Evolutionary conservation across 257 asterid species (phyloP), one percentile per base, ranked within the genome.

Genomic region (Solanum chiquidenum): DNA sequence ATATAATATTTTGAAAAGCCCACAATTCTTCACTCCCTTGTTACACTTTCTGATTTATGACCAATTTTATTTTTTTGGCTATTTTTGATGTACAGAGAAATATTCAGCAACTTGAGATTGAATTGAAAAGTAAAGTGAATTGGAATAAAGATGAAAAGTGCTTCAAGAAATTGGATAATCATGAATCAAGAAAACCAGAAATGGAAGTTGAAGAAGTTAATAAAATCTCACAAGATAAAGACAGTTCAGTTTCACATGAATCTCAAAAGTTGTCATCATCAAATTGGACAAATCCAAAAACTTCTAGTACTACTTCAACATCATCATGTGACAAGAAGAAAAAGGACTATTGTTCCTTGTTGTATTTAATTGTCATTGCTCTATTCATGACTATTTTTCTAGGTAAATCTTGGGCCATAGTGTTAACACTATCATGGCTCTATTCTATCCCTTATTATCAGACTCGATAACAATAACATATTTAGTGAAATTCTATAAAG

Each of bases 321-420:
- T 21, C 74, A 68, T 27, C 75, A 68, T 46, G 69, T 21, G 83
- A 64, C 72, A 64, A 44, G 34, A 58, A 35, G 6, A 74, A 74
- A 74, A 74, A 12, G 49, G 72, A 83, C 71, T 44, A 86, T 80
- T 75, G 76, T 68, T 84, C 76, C 12, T 89, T 86, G 46, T 79
- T 87, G 29, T 87, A 80, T 55, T 86, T 88, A 86, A 49, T 86
- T 71, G 25, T 88, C 86, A 86, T 84, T 89, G 62, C 74, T 84
- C 69, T 88, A n/a, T 84, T 89, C 62, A 68, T 80, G 25, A 86
- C 86, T 34, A n/a, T 91, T 34, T 46, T 88, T 52, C 89, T 89
- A 72, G 93, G 93, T 4, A 90, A 79, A 88, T 34, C 12, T 71
- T 88, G 86, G 60, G 92, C 94, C 3, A 62, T 91, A 35, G 7